Base-by-base conservation (phyloP, 352 stramenopile species). In the Globisporangium sylvaticum region DNA sequence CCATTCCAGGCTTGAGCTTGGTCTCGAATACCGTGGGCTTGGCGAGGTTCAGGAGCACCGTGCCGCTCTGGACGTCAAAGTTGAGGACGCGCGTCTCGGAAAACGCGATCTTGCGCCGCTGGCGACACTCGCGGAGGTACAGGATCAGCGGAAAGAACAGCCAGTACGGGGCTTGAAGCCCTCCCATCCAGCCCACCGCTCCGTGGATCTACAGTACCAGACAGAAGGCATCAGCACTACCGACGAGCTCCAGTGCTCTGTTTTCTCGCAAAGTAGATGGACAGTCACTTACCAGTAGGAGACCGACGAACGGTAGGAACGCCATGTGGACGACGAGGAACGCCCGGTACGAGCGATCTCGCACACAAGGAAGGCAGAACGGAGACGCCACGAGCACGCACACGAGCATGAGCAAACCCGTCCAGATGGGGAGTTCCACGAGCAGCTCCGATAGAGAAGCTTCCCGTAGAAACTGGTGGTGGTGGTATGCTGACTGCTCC, bases 141-240 rank as follows among this genome's bases (percentile, higher is more conserved):
- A 81, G 15, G 5, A 59, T 8, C 0, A 81, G 20, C 0, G 79
- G 68, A 7, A 66, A 39, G 24, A 69, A n/a, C 20, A 83, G 52
- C 75, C 76, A 85, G 39, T 74, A 72, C 7, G 68, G 70, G 0
- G 76, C 66, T 64, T 87, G 75, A 2, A 77, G 58, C 1, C 15
- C 29, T 9, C 66, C 72, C 31, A 78, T 67, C 79, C 75, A 87
- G n/a, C 65, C 61, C 3, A 55, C 68, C 2, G 65, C 67, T 9
- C 79, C 78, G 27, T 87, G 77, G 29, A 87, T 62, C 78, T 83
- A 71, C 22, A 65, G 9, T 62, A n/a, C n/a, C 15, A 48, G 44
- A 54, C 12, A 62, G 27, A 15, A 46, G 25, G 14, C 1, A 20
- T 29, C n/a, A 58, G 7, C 58, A 61, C 32, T 39, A 32, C 4